A percentile compares a stretch with the other conserved stretches of the same genome.
Conservation (phyloP, 83 land plant species). For the Picea abies region DNA sequence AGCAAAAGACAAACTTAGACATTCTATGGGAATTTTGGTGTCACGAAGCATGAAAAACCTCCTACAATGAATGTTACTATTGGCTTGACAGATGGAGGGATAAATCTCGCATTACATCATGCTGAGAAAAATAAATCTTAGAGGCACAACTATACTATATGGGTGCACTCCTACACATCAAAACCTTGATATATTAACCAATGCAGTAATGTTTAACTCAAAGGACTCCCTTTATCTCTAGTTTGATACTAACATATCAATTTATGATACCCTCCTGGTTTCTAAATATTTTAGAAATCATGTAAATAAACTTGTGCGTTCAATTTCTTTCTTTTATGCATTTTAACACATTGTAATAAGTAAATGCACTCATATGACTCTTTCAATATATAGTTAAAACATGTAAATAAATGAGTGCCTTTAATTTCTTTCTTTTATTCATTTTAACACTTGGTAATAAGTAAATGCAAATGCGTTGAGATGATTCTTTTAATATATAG, state of each 20-base stretch:
- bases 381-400: no score
- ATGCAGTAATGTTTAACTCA: not conserved
- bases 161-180: not conserved
- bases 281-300: not conserved
- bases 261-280: not conserved
- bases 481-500: no score
- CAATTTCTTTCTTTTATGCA: not conserved
- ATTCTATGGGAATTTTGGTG: conserved; percentile 44
- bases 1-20: conserved; percentile 42
- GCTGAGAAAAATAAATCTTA: conserved; percentile 56
- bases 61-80: conserved; percentile 11
- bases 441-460: no score
- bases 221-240: not conserved
- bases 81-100: conserved; percentile 23
- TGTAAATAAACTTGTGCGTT: not conserved
- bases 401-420: no score
- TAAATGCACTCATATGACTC: no score
- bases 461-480: no score
- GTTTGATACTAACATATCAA: not conserved
- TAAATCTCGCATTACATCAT: conserved; percentile 32
- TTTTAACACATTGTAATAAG: not conserved
- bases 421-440: no score
- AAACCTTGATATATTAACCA: not conserved
- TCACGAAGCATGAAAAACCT: conserved; percentile 61
- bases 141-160: conserved; percentile 24